Evolutionary conservation across 2,329 filamentous ascomycete species (phyloP), one percentile per base, ranked within the genome.

Genomic region (Colletotrichum chlorophyti): DNA sequence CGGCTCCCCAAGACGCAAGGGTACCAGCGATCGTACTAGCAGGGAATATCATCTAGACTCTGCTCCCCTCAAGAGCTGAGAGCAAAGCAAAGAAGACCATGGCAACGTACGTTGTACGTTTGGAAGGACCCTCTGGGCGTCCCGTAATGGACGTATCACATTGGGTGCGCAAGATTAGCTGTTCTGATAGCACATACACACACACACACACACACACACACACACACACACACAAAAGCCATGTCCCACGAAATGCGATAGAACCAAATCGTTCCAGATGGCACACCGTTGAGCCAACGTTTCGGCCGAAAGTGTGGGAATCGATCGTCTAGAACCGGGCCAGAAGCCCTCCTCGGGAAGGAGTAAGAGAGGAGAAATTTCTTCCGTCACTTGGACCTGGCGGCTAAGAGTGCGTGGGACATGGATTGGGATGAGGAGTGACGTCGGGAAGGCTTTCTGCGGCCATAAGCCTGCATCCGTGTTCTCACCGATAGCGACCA

Each of bases 281-380:
- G 37, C n/a, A n/a, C n/a, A n/a, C n/a, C n/a, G n/a, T n/a, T n/a
- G n/a, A n/a, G n/a, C n/a, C n/a, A n/a, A n/a, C n/a, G n/a, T n/a
- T n/a, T 55, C 51, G 51, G 55, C 51, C 43, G 51, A 50, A 26
- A 55, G 38, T 31, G 55, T 49, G 43, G 31, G 32, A 43, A 59
- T 42, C 19, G 7, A 37, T 17, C 48, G 24, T 34, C n/a, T 17
- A n/a, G 11, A 37, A n/a, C n/a, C n/a, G n/a, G n/a, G n/a, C n/a
- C n/a, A n/a, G n/a, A n/a, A n/a, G n/a, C n/a, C n/a, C n/a, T n/a
- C n/a, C 45, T 35, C 21, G 12, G 12, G 24, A 23, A 19, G 12
- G 32, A 27, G 38, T 23, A 32, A 17, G 14, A n/a, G n/a, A 23
- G 21, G 24, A 24, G 11, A 11, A 17, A 12, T 37, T 23, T 12